phyloP scores from a whole-genome alignment of 2,329 filamentous ascomycete genomes.

The Diaporthe citrichinensis region DNA sequence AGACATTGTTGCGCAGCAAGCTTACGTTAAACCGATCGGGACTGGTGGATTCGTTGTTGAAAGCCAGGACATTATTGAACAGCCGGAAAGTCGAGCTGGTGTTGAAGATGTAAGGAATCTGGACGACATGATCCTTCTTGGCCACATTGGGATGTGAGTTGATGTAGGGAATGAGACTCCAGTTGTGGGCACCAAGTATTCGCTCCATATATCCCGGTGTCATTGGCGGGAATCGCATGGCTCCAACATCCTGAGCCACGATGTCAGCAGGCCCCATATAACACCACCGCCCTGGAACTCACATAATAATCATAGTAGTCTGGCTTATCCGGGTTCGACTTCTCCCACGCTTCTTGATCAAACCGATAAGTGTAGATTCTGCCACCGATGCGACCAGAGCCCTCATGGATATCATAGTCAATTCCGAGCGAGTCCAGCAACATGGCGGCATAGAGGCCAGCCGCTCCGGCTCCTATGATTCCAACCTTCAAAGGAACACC shows the following conservation, averaged over 20 bases:
- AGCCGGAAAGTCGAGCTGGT: conserved; percentile 44
- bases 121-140: conserved; percentile 39
- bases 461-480: conserved; percentile 55
- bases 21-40: conserved; percentile 39
- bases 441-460: conserved; percentile 54
- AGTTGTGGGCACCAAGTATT: conserved; percentile 43
- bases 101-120: conserved; percentile 44
- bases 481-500: conserved; percentile 47
- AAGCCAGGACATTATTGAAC: conserved; percentile 43
- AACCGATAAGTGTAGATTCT: conserved; percentile 55
- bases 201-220: conserved; percentile 46
- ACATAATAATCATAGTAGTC: conserved; percentile 52
- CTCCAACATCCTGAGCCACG: conserved; percentile 52
- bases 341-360: conserved; percentile 43
- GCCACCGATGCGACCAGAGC: conserved; percentile 52
- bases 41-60: conserved; percentile 35
- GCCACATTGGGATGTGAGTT: conserved; percentile 39
- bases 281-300: background rate
- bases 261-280: conserved; percentile 2
- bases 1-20: conserved; percentile 3
- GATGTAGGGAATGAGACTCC: conserved; percentile 46
- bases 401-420: conserved; percentile 56
- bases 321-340: conserved; percentile 42
- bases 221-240: conserved; percentile 57
- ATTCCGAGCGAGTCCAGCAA: conserved; percentile 51